Conservation (phyloP, 805 yeast genomes). For the Saccharomyces jurei region DNA sequence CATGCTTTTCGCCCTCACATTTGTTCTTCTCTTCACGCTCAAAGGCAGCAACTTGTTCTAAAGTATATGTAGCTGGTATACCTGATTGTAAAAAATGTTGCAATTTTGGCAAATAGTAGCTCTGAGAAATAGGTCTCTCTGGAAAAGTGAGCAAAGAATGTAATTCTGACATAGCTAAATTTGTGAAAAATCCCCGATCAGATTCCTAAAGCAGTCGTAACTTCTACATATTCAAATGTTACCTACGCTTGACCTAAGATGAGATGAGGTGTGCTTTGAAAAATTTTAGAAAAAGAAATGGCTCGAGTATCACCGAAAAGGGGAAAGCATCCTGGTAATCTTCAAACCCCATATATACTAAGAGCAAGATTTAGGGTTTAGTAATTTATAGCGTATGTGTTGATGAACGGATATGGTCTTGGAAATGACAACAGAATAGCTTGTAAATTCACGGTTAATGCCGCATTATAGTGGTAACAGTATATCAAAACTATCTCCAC, state of each 20-base stretch:
- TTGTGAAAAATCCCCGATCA: background rate
- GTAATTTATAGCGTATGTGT: background rate
- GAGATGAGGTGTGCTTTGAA: background rate
- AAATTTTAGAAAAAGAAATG: background rate
- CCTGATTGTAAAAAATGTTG: conserved; percentile 47
- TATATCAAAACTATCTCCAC: background rate
- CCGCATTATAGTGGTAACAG: background rate
- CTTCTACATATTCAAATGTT: background rate
- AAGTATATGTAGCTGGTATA: conserved; percentile 74
- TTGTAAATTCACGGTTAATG: background rate
- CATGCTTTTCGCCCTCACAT: conserved; percentile 21
- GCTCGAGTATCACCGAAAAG: background rate
- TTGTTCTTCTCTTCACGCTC: conserved; percentile 32
- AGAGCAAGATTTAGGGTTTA: background rate
- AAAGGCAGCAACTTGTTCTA: conserved; percentile 63
- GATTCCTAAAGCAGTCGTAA: background rate
- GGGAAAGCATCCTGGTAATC: background rate
- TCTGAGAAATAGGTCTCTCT: conserved; percentile 43
- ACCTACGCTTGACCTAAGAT: background rate
- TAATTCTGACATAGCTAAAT: conserved; percentile 51
- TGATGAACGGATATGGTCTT: background rate
- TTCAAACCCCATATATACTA: background rate
- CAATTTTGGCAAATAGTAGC: conserved; percentile 38
- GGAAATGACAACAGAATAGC: background rate
- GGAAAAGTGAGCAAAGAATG: conserved; percentile 53